Conservation (phyloP, 1,284 basidiomycete genomes). For the Trametes versicolor region DNA sequence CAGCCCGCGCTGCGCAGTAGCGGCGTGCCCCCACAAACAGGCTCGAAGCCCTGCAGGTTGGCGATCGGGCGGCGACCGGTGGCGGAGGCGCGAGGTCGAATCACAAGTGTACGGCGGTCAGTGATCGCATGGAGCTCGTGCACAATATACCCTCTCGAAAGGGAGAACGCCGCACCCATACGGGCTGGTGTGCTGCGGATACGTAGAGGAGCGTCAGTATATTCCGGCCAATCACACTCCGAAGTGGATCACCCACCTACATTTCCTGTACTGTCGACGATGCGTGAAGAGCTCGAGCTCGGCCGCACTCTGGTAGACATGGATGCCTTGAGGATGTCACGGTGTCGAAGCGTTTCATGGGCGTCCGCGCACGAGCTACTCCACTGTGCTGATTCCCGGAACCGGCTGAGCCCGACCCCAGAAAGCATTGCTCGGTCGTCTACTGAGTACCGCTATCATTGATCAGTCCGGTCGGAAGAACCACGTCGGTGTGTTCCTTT, state of each 20-base stretch:
- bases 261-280: too few species aligned
- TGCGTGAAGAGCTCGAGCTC: too few species aligned
- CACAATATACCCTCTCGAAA: background rate
- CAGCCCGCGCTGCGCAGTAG: background rate
- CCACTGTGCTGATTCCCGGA: background rate
- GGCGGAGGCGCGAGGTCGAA: conserved; percentile 4
- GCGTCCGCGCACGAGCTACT: conserved; percentile 7
- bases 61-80: conserved; percentile 1
- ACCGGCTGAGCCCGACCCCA: too few species aligned
- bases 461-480: background rate
- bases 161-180: background rate
- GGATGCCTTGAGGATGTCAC: background rate
- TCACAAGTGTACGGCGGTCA: background rate
- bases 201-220: too few species aligned
- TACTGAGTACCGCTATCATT: background rate
- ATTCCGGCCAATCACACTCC: too few species aligned
- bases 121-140: background rate
- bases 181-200: too few species aligned
- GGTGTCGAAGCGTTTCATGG: background rate
- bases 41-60: conserved; percentile 3
- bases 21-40: conserved; percentile 17
- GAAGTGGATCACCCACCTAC: too few species aligned
- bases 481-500: too few species aligned
- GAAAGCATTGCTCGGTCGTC: background rate
- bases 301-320: background rate